phyloP scores from a whole-genome alignment of 441 rosid genomes.

The Syzygium syzygioides region DNA sequence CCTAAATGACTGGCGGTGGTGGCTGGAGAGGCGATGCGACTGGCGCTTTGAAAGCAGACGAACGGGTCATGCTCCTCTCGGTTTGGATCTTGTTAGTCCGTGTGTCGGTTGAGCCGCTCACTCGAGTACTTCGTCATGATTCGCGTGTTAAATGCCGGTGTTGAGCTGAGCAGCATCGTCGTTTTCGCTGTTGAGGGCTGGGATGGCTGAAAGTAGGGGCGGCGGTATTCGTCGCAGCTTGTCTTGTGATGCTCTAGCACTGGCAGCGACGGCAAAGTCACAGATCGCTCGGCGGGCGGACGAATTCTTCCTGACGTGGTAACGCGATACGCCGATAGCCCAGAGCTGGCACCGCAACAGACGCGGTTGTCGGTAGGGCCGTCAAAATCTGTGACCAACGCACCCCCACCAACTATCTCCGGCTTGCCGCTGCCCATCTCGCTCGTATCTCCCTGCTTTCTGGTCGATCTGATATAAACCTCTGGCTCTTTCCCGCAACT shows the following conservation, averaged over 20 bases:
- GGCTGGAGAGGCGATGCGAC: neutral
- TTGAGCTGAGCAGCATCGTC: neutral
- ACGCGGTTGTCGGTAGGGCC: neutral
- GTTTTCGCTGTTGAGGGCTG: neutral
- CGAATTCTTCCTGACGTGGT: neutral
- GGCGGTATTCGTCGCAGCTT: neutral
- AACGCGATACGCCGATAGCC: neutral
- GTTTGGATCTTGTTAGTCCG: neutral
- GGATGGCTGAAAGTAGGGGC: neutral
- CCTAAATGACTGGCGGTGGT: neutral
- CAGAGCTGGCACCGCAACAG: neutral
- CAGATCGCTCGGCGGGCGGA: neutral
- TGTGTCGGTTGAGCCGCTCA: neutral
- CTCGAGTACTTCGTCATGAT: neutral
- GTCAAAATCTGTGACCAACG: neutral
- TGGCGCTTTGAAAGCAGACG: neutral
- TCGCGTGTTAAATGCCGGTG: neutral
- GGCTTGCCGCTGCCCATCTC: no score
- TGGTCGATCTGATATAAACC: neutral
- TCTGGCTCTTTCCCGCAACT: constrained; percentile 13
- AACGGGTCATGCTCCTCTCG: neutral
- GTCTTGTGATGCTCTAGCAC: neutral
- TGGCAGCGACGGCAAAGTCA: neutral
- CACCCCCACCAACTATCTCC: no score
- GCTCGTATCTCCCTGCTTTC: no score